phyloP scores from a whole-genome alignment of 192 early-diverging fungal species.

The Podila clonocystis region DNA sequence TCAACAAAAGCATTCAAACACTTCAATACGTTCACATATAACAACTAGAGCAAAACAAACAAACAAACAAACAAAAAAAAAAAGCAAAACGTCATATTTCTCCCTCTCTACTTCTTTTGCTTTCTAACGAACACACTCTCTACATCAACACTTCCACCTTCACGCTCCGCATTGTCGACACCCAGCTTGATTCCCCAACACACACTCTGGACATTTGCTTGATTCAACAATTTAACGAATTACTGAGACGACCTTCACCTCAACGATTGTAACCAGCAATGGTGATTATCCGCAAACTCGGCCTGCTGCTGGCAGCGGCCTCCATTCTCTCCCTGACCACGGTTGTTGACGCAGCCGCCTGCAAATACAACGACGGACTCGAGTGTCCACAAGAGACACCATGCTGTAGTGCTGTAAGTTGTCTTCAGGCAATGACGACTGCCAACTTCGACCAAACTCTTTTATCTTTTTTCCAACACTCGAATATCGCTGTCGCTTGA shows the following conservation, averaged over 20 bases:
- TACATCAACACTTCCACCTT: constrained; percentile 5
- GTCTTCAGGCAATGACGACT: neutral
- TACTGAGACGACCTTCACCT: constrained; percentile 4
- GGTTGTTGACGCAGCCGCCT: constrained; percentile 26
- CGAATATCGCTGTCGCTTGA: neutral
- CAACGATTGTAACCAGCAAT: constrained; percentile 13
- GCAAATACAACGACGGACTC: constrained; percentile 32
- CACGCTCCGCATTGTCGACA: too few relatives aligned
- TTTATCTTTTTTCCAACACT: neutral
- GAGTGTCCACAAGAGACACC: constrained; percentile 36
- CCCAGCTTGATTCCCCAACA: too few relatives aligned
- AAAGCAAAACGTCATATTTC: too few relatives aligned
- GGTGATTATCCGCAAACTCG: constrained; percentile 41
- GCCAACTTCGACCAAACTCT: neutral
- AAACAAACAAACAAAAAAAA: too few relatives aligned
- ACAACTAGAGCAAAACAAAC: too few relatives aligned
- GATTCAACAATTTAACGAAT: neutral
- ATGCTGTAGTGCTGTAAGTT: constrained; percentile 47
- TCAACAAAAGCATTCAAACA: too few relatives aligned
- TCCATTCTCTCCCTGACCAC: constrained; percentile 25
- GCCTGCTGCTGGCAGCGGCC: constrained; percentile 36
- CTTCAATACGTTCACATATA: too few relatives aligned
- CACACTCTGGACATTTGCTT: constrained; percentile 7
- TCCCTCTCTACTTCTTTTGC: neutral
- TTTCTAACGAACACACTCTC: neutral